Conservation (phyloP, 768 basidiomycete species). For the Trametes elegans region DNA sequence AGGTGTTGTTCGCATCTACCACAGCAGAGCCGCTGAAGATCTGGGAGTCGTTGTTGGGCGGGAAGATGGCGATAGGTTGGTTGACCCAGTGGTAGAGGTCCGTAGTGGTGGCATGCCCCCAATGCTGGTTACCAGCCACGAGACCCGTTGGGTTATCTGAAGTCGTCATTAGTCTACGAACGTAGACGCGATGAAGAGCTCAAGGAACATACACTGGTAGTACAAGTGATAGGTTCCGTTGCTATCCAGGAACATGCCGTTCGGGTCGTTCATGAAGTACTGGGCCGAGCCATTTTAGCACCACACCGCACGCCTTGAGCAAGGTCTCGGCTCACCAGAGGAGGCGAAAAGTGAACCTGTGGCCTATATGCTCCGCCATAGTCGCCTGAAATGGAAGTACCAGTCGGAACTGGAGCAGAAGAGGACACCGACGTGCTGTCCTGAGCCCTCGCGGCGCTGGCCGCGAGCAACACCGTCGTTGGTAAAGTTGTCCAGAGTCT, state of each 20-base stretch:
- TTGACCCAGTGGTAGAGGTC: constrained; percentile 17
- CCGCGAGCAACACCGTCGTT: not conserved
- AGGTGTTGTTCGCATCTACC: constrained; percentile 17
- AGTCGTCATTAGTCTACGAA: not conserved
- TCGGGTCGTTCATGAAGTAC: constrained; percentile 18
- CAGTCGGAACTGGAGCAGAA: not conserved
- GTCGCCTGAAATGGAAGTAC: not conserved
- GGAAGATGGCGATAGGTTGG: constrained; percentile 15
- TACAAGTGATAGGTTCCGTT: constrained; percentile 16
- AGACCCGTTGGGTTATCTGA: constrained; percentile 8
- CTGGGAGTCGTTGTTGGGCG: constrained; percentile 8
- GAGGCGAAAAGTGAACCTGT: constrained; percentile 15
- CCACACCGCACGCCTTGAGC: not conserved
- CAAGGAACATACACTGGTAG: constrained; percentile 9
- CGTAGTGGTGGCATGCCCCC: constrained; percentile 15
- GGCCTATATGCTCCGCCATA: constrained; percentile 8
- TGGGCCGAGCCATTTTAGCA: not conserved
- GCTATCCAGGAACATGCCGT: constrained; percentile 7
- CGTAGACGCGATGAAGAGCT: too few species aligned
- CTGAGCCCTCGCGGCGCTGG: not conserved
- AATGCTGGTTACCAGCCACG: constrained; percentile 10
- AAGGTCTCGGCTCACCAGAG: not conserved
- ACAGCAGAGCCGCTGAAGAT: constrained; percentile 16
- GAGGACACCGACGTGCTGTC: not conserved
- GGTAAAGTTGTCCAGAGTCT: not conserved